phyloP scores from a whole-genome alignment of 129 eudicot species.

The Helianthus annuus region DNA sequence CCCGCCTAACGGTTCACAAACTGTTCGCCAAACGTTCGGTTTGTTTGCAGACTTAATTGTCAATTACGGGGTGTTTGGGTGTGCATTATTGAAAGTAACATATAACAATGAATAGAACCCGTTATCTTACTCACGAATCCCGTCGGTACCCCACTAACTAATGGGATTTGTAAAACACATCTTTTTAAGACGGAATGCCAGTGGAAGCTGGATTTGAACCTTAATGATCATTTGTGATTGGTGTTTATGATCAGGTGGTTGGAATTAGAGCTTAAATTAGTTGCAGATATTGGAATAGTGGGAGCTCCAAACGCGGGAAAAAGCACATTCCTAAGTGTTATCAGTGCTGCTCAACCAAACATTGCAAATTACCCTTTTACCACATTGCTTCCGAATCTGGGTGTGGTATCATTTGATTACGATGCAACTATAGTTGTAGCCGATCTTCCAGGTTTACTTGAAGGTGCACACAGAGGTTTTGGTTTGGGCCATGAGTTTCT shows the following conservation, averaged over 20 bases:
- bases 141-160: no score
- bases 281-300: conserved; percentile 96
- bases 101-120: neutral
- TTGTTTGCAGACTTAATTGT: no score
- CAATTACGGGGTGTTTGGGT: no score
- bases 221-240: conserved; percentile 9
- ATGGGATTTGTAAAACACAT: no score
- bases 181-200: no score
- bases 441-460: conserved; percentile 93
- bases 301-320: conserved; percentile 99
- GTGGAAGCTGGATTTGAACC: no score
- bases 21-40: no score
- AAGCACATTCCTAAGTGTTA: conserved; percentile 82
- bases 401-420: conserved; percentile 83
- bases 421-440: conserved; percentile 92
- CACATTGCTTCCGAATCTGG: conserved; percentile 87
- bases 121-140: no score
- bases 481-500: conserved; percentile 97
- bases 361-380: conserved; percentile 97
- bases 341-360: conserved; percentile 88
- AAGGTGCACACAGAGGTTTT: conserved; percentile 97
- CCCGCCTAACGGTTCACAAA: no score
- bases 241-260: conserved; percentile 72
- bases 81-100: neutral
- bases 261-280: conserved; percentile 95